Base-by-base conservation (phyloP, 257 asterid species). In the Capsicum rhomboideum region DNA sequence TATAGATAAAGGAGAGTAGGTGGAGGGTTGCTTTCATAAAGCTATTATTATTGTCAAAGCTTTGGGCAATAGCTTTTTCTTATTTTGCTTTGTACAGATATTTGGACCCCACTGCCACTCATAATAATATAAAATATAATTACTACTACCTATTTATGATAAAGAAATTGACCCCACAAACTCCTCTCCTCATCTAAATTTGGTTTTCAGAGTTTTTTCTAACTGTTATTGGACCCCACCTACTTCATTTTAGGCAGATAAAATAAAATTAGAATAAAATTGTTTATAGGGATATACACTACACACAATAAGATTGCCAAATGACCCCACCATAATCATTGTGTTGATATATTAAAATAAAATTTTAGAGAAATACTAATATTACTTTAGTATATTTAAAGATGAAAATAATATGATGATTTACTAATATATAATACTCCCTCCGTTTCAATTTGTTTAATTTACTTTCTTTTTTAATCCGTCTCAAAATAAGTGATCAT, bases 41-140 rank as follows among this genome's bases (percentile, higher is more conserved):
- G 89, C 89, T 86, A 86, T 87, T 72, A 92, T 89, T 91, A 88
- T 89, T 91, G 90, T 94, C 92, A 89, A 89, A 91, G 89, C 90
- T 89, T 92, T 90, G 87, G 91, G 89, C 21, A 90, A 86, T 90
- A 86, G 90, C 91, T 90, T 93, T 85, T 90, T 92, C 42, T 64
- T 46, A 63, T 46, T 64, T 82, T 88, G 86, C 90, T 85, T 88
- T 89, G 88, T 82, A 74, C 88, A 85, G 83, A 79, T 75, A 78
- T 50, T 23, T 20, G n/a, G 90, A 85, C 89, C 85, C 93, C 83
- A 88, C 91, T 52, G 3, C 90, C 90, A 90, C 91, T 89, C 61
- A 49, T 66, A 26, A 54, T 8, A 61, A 23, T 63, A 63, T 13
- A 54, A 26, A 50, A 82, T 17, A 83, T 68, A n/a, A 78, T 28